Evolutionary conservation across 2,329 filamentous ascomycete genomes (phyloP).

Genomic region (Fusarium sp.): DNA sequence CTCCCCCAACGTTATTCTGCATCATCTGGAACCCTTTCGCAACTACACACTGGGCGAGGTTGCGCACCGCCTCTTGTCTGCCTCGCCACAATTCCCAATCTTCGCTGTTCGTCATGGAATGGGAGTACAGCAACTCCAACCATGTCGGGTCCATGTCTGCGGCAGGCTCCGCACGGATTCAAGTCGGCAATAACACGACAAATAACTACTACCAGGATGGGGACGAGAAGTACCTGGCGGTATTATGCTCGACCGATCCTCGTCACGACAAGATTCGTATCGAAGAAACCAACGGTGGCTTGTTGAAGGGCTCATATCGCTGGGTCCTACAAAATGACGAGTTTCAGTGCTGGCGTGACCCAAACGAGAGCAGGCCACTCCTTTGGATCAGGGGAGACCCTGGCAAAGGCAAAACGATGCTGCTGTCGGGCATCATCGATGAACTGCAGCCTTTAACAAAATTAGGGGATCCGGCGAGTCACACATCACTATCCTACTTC

Average conservation of each 20-base stretch:
- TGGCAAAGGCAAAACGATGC: slow-evolving; percentile 54
- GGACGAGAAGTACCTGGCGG: neutral
- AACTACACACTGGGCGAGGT: neutral
- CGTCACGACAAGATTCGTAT: slow-evolving; percentile 17
- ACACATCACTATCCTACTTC: slow-evolving; percentile 47
- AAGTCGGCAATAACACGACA: neutral
- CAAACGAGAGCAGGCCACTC: slow-evolving; percentile 3
- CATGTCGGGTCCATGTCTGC: neutral
- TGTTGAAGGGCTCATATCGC: slow-evolving; percentile 36
- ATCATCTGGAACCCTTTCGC: accelerated
- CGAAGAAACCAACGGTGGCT: slow-evolving; percentile 34
- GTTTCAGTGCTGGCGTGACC: slow-evolving; percentile 43
- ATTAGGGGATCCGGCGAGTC: accelerated
- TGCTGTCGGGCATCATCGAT: slow-evolving; percentile 45
- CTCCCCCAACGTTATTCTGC: neutral
- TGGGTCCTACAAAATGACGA: slow-evolving; percentile 47
- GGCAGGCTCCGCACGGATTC: neutral
- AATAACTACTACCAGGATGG: neutral
- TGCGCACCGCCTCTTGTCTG: accelerated
- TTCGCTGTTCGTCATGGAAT: neutral
- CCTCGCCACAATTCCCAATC: accelerated
- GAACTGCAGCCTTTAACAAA: neutral
- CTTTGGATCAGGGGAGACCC: slow-evolving; percentile 51
- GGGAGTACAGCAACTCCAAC: neutral
- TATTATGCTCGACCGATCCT: neutral